Evolutionary conservation across 2,329 filamentous ascomycete species (phyloP).

Genomic region (Alternaria sp.): DNA sequence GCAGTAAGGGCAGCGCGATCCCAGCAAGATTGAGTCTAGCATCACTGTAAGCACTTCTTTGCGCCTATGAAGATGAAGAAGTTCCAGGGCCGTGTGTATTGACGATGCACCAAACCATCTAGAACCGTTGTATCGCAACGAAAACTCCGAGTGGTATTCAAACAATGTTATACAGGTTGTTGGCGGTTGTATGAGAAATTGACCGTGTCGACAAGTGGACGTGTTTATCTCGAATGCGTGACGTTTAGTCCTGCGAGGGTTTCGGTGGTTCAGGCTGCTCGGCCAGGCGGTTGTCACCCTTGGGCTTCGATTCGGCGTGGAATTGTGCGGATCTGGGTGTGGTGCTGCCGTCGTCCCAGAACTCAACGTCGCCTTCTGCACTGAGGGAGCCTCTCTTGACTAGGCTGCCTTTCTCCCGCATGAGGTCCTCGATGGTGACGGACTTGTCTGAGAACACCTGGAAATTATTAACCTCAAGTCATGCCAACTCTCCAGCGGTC

Average conservation of each 20-base stretch:
- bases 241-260: slow-evolving; percentile 13
- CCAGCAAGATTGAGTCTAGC: background rate
- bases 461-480: background rate
- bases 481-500: background rate
- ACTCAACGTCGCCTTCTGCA: slow-evolving; percentile 85
- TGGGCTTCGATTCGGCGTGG: slow-evolving; percentile 35
- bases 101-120: rapidly evolving
- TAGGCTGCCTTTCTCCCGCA: slow-evolving; percentile 75
- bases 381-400: slow-evolving; percentile 75
- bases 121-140: background rate
- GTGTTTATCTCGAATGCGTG: background rate
- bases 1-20: background rate
- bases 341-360: slow-evolving; percentile 76
- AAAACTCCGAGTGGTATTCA: slow-evolving; percentile 1
- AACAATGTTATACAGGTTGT: slow-evolving; percentile 7
- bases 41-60: background rate
- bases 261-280: slow-evolving; percentile 21
- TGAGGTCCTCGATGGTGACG: slow-evolving; percentile 77
- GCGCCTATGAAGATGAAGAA: rapidly evolving
- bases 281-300: slow-evolving; percentile 31
- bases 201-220: background rate
- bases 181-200: background rate
- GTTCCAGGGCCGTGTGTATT: background rate
- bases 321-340: slow-evolving; percentile 45
- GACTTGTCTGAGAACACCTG: slow-evolving; percentile 74